A percentile compares a stretch with the other conserved stretches of the same genome.
Conservation (phyloP, 2,329 filamentous ascomycete species). For the Sphaerulina musiva region DNA sequence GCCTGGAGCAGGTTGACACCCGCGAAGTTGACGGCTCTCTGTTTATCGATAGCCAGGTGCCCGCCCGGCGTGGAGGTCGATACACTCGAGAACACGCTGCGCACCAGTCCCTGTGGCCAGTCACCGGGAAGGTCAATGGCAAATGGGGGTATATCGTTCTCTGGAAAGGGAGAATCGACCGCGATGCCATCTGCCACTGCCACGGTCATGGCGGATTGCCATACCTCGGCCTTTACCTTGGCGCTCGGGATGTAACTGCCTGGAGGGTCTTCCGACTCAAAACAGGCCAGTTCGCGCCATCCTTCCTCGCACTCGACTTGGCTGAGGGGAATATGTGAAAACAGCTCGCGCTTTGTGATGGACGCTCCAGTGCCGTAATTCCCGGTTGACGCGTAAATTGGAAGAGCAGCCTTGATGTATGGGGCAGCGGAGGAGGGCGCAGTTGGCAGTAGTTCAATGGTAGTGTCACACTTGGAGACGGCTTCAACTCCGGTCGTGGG, state of each 20-base stretch:
- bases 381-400: constrained; percentile 34
- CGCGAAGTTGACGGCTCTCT: constrained; percentile 20
- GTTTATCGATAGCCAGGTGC: constrained; percentile 28
- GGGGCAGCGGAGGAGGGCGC: constrained; percentile 33
- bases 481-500: constrained; percentile 34
- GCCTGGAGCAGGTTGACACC: constrained; percentile 25
- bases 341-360: constrained; percentile 37
- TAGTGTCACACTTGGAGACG: constrained; percentile 41
- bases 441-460: constrained; percentile 37
- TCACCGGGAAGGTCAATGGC: constrained; percentile 29
- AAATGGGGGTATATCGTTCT: constrained; percentile 15
- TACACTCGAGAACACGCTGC: constrained; percentile 33
- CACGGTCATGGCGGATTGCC: constrained; percentile 41
- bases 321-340: constrained; percentile 49
- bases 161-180: constrained; percentile 36
- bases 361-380: constrained; percentile 14
- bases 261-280: constrained; percentile 37
- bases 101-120: constrained; percentile 32
- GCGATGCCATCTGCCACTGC: constrained; percentile 39
- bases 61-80: constrained; percentile 15
- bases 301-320: constrained; percentile 45
- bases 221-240: constrained; percentile 43
- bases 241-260: constrained; percentile 45
- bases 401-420: constrained; percentile 36
- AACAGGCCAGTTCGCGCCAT: constrained; percentile 49